Percentiles rank a stretch among this genome's conserved stretches.
Conservation (phyloP, 306 rosid species). For the Corylus americana region DNA sequence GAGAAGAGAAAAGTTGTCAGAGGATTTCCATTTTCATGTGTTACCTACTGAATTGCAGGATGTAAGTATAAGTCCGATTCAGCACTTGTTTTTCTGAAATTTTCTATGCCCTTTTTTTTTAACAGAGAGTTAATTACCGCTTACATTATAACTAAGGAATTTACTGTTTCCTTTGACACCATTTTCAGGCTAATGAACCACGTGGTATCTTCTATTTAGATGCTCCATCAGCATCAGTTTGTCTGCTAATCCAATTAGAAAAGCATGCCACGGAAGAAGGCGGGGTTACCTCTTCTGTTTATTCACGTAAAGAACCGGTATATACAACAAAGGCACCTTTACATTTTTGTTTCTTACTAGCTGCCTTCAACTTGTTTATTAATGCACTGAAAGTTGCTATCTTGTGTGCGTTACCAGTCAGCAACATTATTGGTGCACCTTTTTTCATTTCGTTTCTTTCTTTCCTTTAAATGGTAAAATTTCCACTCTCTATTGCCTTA, state of each 20-base stretch:
- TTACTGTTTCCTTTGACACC: constrained; percentile 20
- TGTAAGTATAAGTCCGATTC: constrained; percentile 49
- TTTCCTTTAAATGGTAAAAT: background rate
- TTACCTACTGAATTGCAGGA: constrained; percentile 71
- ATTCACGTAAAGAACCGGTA: constrained; percentile 97
- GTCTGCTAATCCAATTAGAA: constrained; percentile 94
- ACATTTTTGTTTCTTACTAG: constrained; percentile 2
- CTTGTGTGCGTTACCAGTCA: background rate
- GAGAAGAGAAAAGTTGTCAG: constrained; percentile 93
- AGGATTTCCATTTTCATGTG: constrained; percentile 81
- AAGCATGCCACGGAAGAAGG: constrained; percentile 98
- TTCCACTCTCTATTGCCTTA: background rate
- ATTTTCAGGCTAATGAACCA: constrained; percentile 61
- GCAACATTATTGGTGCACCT: background rate
- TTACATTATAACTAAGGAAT: constrained; percentile 2
- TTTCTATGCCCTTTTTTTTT: background rate
- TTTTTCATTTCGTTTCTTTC: background rate
- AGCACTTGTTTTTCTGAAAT: background rate
- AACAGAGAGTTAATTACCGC: background rate
- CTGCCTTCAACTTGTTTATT: constrained; percentile 14
- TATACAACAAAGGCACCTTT: constrained; percentile 35
- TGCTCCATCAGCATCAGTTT: constrained; percentile 64
- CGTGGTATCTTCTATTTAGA: constrained; percentile 87
- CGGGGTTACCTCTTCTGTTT: constrained; percentile 88
- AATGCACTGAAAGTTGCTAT: constrained; percentile 1